Base-by-base conservation (phyloP, 148 eudicot genomes). In the Bassia scoparia region DNA sequence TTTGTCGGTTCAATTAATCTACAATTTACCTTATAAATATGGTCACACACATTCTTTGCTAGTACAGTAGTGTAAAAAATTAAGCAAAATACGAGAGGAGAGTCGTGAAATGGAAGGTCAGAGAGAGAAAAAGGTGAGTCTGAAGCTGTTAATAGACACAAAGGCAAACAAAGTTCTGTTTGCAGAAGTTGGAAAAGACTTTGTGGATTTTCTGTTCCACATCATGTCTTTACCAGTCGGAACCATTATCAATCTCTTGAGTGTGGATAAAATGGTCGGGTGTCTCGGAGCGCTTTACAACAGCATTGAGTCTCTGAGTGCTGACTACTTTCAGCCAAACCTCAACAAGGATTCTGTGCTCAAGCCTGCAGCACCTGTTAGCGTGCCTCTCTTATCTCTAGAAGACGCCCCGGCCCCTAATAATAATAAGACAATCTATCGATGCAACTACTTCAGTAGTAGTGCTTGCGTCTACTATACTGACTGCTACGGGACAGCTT, bases 141-240 rank as follows among this genome's bases (percentile, higher is more conserved):
- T n/a, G n/a, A n/a, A n/a, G 77, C 70, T 82, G 0, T 29, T 82
- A 6, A 60, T 82, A 10, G 73, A 78, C 55, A 74, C 29, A 3
- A 67, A 43, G 2, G 34, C 54, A 4, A 60, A 55, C 10, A 70
- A 46, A 56, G 84, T 81, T 29, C 17, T 71, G 5, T 81, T 70
- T 33, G 81, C 79, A 0, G 84, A 82, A 73, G 81, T 74, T 1
- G 56, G 53, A 6, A 81, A 81, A 54, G 76, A 81, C 0, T 81
- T 81, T 53, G 77, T 82, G 16, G 84, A 74, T 61, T 71, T 78
- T 41, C 52, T 73, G 3, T 69, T 78, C 63, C 24, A 54, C 9
- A 33, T 74, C 1, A 35, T 73, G 54, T 50, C 56, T 23, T n/a
- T 78, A 13, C 81, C 75, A 31, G 4, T 75, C 7, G 80, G 75